These are phyloP conservation scores for Galerina marginata DNA, from an alignment of 768 basidiomycete species.

Conservation along the genomic window DNA sequence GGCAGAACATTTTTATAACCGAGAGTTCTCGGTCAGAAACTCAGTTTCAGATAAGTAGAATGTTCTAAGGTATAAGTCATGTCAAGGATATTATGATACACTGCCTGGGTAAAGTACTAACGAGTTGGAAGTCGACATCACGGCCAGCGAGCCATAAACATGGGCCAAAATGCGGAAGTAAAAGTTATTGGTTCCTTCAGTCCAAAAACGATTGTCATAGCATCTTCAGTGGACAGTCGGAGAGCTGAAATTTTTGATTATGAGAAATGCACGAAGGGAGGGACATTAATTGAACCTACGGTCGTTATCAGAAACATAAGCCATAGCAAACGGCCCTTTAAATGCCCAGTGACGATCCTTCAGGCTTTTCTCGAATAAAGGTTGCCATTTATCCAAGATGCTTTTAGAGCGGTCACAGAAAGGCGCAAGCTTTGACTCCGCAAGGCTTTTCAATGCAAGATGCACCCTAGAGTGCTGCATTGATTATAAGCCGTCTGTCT, in stretches of 20 bases:
- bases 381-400: constrained; percentile 24
- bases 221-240: constrained; percentile 16
- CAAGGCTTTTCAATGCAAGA: constrained; percentile 8
- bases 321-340: constrained; percentile 15
- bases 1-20: no score
- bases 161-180: constrained; percentile 19
- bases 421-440: constrained; percentile 1
- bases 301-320: constrained; percentile 24
- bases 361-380: constrained; percentile 15
- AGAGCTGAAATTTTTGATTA: constrained; percentile 19
- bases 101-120: no score
- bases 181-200: constrained; percentile 15
- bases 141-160: constrained; percentile 22
- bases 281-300: constrained; percentile 7
- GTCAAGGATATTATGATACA: no score
- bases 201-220: constrained; percentile 16
- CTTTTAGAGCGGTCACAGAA: constrained; percentile 11
- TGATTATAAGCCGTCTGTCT: neutral
- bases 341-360: constrained; percentile 23
- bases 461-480: constrained; percentile 18
- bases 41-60: no score
- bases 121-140: constrained; percentile 2
- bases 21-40: no score
- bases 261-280: neutral
- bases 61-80: no score